phyloP scores from a whole-genome alignment of 148 eudicot genomes.

The Fagopyrum tataricum region DNA sequence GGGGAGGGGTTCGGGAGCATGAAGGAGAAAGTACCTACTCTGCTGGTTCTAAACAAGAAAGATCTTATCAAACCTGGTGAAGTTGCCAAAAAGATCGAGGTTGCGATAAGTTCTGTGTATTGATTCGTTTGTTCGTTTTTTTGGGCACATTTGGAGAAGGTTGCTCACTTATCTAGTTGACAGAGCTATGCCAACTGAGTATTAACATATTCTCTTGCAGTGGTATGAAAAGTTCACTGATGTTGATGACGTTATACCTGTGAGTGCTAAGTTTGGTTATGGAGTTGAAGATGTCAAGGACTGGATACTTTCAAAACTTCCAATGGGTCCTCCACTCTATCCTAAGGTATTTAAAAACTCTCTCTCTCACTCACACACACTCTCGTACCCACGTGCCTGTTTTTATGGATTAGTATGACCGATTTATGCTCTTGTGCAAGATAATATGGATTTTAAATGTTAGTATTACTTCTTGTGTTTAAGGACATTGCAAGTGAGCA shows the following conservation, averaged over 20 bases:
- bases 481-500: constrained; percentile 95
- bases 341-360: constrained; percentile 51
- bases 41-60: constrained; percentile 89
- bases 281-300: constrained; percentile 95
- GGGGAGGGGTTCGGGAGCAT: constrained; percentile 62
- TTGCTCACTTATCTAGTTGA: background rate
- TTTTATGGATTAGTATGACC: background rate
- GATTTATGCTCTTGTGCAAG: background rate
- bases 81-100: constrained; percentile 84
- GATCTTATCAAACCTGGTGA: constrained; percentile 97
- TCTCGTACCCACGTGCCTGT: background rate
- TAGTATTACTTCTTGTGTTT: constrained; percentile 1
- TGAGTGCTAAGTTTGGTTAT: constrained; percentile 94
- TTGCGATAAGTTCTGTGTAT: constrained; percentile 17
- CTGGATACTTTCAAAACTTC: constrained; percentile 95
- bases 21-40: constrained; percentile 56
- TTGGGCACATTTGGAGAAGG: background rate
- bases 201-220: constrained; percentile 28
- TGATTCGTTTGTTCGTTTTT: background rate
- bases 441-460: background rate
- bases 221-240: constrained; percentile 92
- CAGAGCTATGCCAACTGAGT: background rate
- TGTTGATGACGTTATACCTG: constrained; percentile 96
- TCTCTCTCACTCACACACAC: background rate
- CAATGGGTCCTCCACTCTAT: constrained; percentile 75